Base-by-base conservation (phyloP, 1,284 basidiomycete species). In the Schizophyllum amplum region DNA sequence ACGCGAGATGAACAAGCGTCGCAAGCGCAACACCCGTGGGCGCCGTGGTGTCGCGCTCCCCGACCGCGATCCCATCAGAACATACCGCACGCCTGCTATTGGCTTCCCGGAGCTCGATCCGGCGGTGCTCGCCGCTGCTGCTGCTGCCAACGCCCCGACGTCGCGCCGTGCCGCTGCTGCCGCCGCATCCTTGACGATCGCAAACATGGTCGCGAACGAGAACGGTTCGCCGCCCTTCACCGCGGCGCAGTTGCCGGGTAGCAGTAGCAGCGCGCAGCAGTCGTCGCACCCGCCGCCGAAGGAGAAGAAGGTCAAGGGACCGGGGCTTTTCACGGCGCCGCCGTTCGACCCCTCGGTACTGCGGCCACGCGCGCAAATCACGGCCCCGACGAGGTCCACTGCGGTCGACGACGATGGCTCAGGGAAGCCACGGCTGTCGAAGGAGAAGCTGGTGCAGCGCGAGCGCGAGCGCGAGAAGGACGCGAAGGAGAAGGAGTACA, bases 11-110 rank as follows among this genome's bases (percentile, higher is more conserved):
- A 86, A 81, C 61, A 86, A 86, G 64, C 83, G 94, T 49, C 81
- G 92, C 60, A 92, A 95, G 72, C 81, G 94, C 52, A 90, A 91
- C 64, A 94, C 91, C 0, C 84, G 95, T 59, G 94, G 92, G 4
- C 80, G 94, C 55, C 80, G 95, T 52, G 94, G 93, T n/a, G 79
- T 97, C 60, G 84, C 85, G 1, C 75, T 98, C 15, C 94, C 96
- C 0, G 97, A 99, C 67, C 86, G 95, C 55, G 96, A 99, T 62
- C 90, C 93, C 2, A 83, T 90, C 66, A 85, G 94, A 72, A 98
- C 97, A 7, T 89, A 90, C 70, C 86, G 97, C 42, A 94, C 93
- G 0, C 86, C 88, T 5, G 86, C 90, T 3, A 83, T 94, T 58
- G 89, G 89, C 24, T 90, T 90, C 76, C 87, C 89, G 3, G 88